A percentile compares a stretch with the other conserved stretches of the same genome.
Evolutionary conservation across 805 yeast genomes (phyloP).

Genomic region (Starmerella stellata): DNA sequence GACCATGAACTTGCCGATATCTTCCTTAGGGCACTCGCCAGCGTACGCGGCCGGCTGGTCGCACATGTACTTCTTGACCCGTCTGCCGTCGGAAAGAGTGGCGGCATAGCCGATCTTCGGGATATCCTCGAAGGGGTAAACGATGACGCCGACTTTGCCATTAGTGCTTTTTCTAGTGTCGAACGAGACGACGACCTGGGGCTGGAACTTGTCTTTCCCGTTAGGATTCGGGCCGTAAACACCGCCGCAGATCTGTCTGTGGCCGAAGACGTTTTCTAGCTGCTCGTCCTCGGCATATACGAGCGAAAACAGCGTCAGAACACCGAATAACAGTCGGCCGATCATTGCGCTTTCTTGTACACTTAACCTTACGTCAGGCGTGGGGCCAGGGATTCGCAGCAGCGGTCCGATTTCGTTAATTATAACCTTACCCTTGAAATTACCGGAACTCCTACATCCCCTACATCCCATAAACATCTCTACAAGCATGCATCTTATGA

Average conservation of each 20-base stretch:
- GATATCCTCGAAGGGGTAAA: slow-evolving; percentile 72
- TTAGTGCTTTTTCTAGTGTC: slow-evolving; percentile 5
- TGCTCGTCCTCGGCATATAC: slow-evolving; percentile 15
- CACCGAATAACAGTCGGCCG: neutral
- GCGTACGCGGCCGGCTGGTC: slow-evolving; percentile 44
- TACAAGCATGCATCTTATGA: too few relatives aligned
- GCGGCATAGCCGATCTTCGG: slow-evolving; percentile 41
- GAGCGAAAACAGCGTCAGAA: neutral
- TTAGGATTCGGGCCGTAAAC: slow-evolving; percentile 85
- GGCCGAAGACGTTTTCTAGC: slow-evolving; percentile 28
- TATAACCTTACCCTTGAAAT: too few relatives aligned
- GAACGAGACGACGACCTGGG: slow-evolving; percentile 12
- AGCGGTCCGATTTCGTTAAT: too few relatives aligned
- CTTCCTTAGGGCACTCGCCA: slow-evolving; percentile 35
- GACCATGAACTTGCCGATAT: slow-evolving; percentile 48
- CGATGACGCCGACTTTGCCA: slow-evolving; percentile 38
- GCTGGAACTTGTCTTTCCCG: slow-evolving; percentile 1
- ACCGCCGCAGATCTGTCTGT: slow-evolving; percentile 68
- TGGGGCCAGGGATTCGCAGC: too few relatives aligned
- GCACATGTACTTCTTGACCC: slow-evolving; percentile 46
- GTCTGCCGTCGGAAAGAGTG: slow-evolving; percentile 25
- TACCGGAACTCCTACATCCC: too few relatives aligned
- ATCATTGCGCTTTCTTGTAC: neutral
- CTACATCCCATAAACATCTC: too few relatives aligned
- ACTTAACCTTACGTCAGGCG: neutral